These are phyloP conservation scores for Haplosporangium sp. DNA, from an alignment of 371 early-diverging fungal genomes.

Conservation along the genomic window DNA sequence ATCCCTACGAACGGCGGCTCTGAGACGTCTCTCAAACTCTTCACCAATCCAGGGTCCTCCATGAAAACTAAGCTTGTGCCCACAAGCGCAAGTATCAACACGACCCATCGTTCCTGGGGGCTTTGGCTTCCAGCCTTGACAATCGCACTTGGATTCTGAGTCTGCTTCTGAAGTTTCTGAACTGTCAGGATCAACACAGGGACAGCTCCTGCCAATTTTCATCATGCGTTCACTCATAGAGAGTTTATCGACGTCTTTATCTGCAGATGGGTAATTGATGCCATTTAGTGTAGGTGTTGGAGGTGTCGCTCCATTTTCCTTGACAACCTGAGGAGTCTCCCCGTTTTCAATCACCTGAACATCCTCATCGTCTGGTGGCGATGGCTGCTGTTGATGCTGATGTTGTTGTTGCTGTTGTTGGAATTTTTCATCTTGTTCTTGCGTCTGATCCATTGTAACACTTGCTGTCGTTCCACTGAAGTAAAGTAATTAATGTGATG, in stretches of 20 bases:
- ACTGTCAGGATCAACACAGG: slow-evolving; percentile 52
- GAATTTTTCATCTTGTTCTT: slow-evolving; percentile 18
- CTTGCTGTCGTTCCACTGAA: not conserved
- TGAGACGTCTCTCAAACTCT: slow-evolving; percentile 59
- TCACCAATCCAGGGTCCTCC: slow-evolving; percentile 59
- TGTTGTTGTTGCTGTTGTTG: slow-evolving; percentile 25
- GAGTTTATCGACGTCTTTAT: slow-evolving; percentile 41
- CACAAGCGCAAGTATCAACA: slow-evolving; percentile 59
- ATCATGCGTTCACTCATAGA: slow-evolving; percentile 59
- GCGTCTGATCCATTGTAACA: slow-evolving; percentile 25
- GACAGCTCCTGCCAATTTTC: slow-evolving; percentile 62
- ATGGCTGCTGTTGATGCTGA: slow-evolving; percentile 39
- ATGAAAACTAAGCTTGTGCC: slow-evolving; percentile 59
- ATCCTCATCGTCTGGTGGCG: slow-evolving; percentile 34
- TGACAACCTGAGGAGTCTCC: slow-evolving; percentile 10
- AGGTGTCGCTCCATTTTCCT: slow-evolving; percentile 18
- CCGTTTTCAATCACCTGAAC: slow-evolving; percentile 9
- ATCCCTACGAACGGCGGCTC: slow-evolving; percentile 61
- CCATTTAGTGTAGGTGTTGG: slow-evolving; percentile 19
- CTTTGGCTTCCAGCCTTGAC: slow-evolving; percentile 58
- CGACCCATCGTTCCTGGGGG: slow-evolving; percentile 31
- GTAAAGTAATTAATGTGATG: not conserved
- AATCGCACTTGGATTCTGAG: slow-evolving; percentile 39
- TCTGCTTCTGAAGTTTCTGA: not conserved
- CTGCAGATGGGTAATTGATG: slow-evolving; percentile 51